phyloP scores from a whole-genome alignment of 306 rosid species.

The Carpinus fangiana region DNA sequence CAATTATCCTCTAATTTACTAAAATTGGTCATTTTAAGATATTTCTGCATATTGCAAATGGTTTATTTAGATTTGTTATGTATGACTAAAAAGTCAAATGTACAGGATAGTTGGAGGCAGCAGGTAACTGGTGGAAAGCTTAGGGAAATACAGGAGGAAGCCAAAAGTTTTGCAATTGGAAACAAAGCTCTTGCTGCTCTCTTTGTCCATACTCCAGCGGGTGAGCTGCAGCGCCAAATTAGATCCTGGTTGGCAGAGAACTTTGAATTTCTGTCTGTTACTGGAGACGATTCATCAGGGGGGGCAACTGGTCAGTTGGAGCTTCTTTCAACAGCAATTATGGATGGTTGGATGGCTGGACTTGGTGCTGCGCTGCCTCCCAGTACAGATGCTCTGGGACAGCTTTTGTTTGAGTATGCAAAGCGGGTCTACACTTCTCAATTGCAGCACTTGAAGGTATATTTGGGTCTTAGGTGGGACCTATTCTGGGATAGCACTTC shows the following conservation, averaged over 20 bases:
- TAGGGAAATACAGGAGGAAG: slow-evolving; percentile 92
- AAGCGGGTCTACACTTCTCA: slow-evolving; percentile 91
- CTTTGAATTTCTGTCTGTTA: slow-evolving; percentile 79
- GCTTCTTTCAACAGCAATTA: slow-evolving; percentile 98
- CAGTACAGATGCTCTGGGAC: slow-evolving; percentile 92
- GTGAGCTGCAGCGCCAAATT: slow-evolving; percentile 97
- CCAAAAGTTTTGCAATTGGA: slow-evolving; percentile 85
- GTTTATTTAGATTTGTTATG: slow-evolving; percentile 24
- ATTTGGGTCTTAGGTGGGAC: slow-evolving; percentile 6
- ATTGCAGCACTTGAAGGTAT: slow-evolving; percentile 95
- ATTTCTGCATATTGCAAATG: slow-evolving; percentile 10
- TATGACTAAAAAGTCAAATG: slow-evolving; percentile 19
- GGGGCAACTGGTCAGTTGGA: slow-evolving; percentile 96
- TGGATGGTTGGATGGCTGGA: slow-evolving; percentile 99
- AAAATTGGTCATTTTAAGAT: background rate
- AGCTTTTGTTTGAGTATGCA: slow-evolving; percentile 82
- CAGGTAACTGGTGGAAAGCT: slow-evolving; percentile 98
- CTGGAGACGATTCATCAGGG: slow-evolving; percentile 70
- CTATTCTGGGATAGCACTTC: background rate
- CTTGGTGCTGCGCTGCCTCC: slow-evolving; percentile 98
- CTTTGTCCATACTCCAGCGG: slow-evolving; percentile 98
- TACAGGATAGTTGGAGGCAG: slow-evolving; percentile 86
- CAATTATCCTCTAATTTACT: background rate
- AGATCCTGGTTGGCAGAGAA: slow-evolving; percentile 94
- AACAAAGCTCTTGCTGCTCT: slow-evolving; percentile 93